Percentiles rank a stretch among this genome's conserved stretches.
Evolutionary conservation across 2,329 filamentous ascomycete species (phyloP).

Genomic region (Alternaria panax): DNA sequence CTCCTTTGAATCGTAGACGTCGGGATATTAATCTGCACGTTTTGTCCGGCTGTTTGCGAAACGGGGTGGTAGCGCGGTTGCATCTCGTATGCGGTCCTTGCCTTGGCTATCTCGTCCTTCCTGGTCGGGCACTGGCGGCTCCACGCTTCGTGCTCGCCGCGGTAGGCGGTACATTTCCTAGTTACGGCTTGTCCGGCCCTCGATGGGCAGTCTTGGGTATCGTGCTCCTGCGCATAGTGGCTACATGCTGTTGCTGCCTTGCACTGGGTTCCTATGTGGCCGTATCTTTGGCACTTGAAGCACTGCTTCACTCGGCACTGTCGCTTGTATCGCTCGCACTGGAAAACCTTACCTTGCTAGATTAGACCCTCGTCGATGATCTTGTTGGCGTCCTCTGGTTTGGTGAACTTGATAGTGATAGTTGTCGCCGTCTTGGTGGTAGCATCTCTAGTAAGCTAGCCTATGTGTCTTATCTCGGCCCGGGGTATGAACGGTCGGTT

Average conservation of each 20-base stretch:
- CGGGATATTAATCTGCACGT: not conserved
- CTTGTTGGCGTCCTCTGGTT: constrained; percentile 26
- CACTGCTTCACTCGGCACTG: constrained; percentile 2
- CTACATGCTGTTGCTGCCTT: constrained; percentile 23
- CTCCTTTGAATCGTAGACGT: constrained; percentile 1
- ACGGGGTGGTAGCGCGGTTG: constrained; percentile 13
- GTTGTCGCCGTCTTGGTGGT: constrained; percentile 13
- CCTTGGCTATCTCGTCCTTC: constrained; percentile 21
- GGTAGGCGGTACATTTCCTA: constrained; percentile 23
- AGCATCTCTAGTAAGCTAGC: constrained; percentile 18
- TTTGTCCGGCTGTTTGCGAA: not conserved
- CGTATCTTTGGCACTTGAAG: constrained; percentile 27
- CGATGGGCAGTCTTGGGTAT: constrained; percentile 6
- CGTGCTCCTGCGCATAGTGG: constrained; percentile 3
- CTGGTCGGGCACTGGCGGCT: constrained; percentile 22
- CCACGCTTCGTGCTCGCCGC: constrained; percentile 21
- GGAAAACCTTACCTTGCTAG: constrained; percentile 23
- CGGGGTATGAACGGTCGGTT: constrained; percentile 11
- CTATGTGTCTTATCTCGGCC: constrained; percentile 22
- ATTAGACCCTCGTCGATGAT: constrained; percentile 26
- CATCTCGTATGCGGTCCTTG: constrained; percentile 20
- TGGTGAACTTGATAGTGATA: constrained; percentile 24
- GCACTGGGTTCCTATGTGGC: constrained; percentile 30
- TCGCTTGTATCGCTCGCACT: constrained; percentile 18
- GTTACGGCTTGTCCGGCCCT: constrained; percentile 10